Evolutionary conservation across 495 filamentous ascomycete species (phyloP).

Genomic region (Xylaria sp.): DNA sequence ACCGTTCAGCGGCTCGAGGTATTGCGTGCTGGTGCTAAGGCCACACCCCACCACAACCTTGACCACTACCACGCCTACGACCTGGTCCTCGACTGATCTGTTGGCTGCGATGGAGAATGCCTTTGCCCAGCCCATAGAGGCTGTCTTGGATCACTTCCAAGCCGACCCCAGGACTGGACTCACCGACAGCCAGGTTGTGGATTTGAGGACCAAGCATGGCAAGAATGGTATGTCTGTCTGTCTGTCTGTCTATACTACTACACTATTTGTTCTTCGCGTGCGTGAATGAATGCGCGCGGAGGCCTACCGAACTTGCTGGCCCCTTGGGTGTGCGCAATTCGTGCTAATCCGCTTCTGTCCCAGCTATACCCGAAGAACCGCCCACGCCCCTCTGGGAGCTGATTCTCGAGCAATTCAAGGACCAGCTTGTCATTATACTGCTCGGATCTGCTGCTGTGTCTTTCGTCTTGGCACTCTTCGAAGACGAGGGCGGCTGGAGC

Average conservation of each 20-base stretch:
- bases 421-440: slow-evolving; percentile 96
- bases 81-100: slow-evolving; percentile 3
- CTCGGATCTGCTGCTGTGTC: slow-evolving; percentile 93
- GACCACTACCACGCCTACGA: slow-evolving; percentile 22
- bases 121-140: slow-evolving; percentile 69
- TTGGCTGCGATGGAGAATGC: slow-evolving; percentile 74
- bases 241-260: slow-evolving; percentile 40
- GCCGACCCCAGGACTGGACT: slow-evolving; percentile 73
- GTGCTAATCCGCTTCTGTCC: slow-evolving; percentile 31
- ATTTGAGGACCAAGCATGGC: slow-evolving; percentile 72
- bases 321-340: slow-evolving; percentile 20
- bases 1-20: slow-evolving; percentile 17
- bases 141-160: slow-evolving; percentile 74
- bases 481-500: slow-evolving; percentile 91
- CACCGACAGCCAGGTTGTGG: slow-evolving; percentile 69
- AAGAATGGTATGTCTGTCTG: slow-evolving; percentile 74
- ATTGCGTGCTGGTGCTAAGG: slow-evolving; percentile 29
- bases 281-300: slow-evolving; percentile 23
- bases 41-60: slow-evolving; percentile 26
- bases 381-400: slow-evolving; percentile 97
- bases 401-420: slow-evolving; percentile 98
- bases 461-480: slow-evolving; percentile 91
- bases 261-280: neutral
- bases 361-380: slow-evolving; percentile 94
- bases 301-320: slow-evolving; percentile 6